Conservation (phyloP, 2,329 filamentous ascomycete genomes). For the Nannizziopsis arthrosporioides region DNA sequence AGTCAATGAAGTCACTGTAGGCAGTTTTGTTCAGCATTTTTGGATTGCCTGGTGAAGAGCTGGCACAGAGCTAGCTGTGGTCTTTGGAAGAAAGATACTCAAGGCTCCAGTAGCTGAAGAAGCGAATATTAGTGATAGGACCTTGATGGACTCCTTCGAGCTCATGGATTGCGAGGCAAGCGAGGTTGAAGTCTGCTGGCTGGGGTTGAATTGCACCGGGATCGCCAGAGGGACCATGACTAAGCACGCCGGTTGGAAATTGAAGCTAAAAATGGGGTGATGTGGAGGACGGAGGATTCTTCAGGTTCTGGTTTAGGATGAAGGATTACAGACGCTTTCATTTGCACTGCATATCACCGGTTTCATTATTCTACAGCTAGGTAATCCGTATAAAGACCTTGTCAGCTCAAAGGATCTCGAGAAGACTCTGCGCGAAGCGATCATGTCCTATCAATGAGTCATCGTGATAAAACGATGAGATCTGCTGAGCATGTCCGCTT, state of each 20-base stretch:
- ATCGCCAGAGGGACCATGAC: background rate
- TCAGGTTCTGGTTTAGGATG: too few species aligned
- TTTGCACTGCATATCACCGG: too few species aligned
- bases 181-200: background rate
- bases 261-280: too few species aligned
- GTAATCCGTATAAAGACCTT: too few species aligned
- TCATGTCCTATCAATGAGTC: too few species aligned
- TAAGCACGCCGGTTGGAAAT: background rate
- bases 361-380: too few species aligned
- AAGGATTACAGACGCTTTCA: too few species aligned
- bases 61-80: slow-evolving; percentile 12
- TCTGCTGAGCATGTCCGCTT: too few species aligned
- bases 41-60: slow-evolving; percentile 14
- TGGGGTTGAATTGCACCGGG: background rate
- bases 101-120: background rate
- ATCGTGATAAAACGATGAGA: too few species aligned
- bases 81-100: background rate
- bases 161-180: background rate
- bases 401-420: too few species aligned
- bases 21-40: slow-evolving; percentile 26
- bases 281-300: too few species aligned
- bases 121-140: background rate
- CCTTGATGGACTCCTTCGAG: background rate
- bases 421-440: too few species aligned
- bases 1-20: slow-evolving; percentile 18